Percentiles rank a stretch among this genome's conserved stretches.
Conservation (phyloP, 2,329 filamentous ascomycete species). For the Incumbomyces lentus region DNA sequence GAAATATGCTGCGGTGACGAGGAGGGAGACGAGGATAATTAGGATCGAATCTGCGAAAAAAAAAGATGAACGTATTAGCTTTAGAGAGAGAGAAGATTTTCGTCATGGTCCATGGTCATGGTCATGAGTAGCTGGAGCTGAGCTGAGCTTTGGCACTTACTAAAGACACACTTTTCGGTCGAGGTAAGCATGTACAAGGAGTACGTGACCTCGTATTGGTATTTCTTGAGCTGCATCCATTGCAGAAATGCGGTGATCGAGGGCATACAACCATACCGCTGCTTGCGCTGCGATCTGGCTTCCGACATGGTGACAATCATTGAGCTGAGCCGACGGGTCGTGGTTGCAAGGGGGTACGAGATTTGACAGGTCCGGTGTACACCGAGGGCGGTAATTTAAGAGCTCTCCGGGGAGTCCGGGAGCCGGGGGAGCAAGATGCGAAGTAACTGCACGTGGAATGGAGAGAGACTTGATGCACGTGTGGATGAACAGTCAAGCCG, state of each 20-base stretch:
- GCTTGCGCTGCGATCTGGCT: conserved; percentile 22
- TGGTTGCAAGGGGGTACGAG: no score
- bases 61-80: neutral
- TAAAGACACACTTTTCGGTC: conserved; percentile 93
- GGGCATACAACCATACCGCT: neutral
- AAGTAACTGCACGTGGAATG: no score
- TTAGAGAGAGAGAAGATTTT: no score
- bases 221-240: conserved; percentile 90
- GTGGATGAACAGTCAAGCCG: no score
- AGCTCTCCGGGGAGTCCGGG: no score
- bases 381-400: no score
- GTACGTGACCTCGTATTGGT: conserved; percentile 97
- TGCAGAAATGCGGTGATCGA: conserved; percentile 50
- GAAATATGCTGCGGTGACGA: conserved; percentile 74
- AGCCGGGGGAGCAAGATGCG: no score
- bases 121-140: conserved; percentile 1
- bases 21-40: conserved; percentile 79
- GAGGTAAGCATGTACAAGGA: conserved; percentile 95
- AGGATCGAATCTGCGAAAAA: conserved; percentile 74
- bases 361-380: no score
- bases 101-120: neutral
- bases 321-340: no score
- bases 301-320: neutral
- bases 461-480: no score
- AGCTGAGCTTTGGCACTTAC: conserved; percentile 53